Conservation (phyloP, 768 basidiomycete species). For the Hortiboletus campestris region DNA sequence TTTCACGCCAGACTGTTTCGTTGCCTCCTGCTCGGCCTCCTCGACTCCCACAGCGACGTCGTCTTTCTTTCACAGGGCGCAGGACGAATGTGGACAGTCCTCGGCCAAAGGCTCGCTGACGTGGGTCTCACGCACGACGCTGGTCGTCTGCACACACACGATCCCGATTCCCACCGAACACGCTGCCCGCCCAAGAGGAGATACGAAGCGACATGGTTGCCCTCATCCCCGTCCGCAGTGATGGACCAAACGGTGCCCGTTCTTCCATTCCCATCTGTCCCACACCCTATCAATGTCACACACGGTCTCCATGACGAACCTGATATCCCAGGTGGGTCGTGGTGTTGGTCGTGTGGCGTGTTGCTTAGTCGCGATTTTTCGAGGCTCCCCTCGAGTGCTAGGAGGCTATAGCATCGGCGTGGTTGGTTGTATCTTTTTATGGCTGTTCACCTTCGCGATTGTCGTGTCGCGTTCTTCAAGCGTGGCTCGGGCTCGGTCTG, state of each 20-base stretch:
- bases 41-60: slow-evolving; percentile 1
- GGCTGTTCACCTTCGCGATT: not conserved
- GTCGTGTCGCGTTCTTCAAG: not conserved
- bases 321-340: not conserved
- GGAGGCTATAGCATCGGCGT: not conserved
- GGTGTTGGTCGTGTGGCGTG: not conserved
- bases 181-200: slow-evolving; percentile 14
- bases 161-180: not conserved
- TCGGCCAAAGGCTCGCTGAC: not conserved
- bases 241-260: not conserved
- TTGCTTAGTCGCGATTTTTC: not conserved
- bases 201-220: not conserved
- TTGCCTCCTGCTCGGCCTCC: slow-evolving; percentile 6
- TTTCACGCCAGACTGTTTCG: slow-evolving; percentile 16
- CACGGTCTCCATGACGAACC: not conserved
- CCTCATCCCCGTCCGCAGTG: not conserved
- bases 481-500: not conserved
- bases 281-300: not conserved
- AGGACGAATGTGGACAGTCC: not conserved
- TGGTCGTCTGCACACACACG: not conserved
- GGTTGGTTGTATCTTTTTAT: slow-evolving; percentile 1
- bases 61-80: not conserved
- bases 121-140: not conserved
- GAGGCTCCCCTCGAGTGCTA: not conserved
- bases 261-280: not conserved